Base-by-base conservation (phyloP, 306 rosid species). In the Quercus bicolor region DNA sequence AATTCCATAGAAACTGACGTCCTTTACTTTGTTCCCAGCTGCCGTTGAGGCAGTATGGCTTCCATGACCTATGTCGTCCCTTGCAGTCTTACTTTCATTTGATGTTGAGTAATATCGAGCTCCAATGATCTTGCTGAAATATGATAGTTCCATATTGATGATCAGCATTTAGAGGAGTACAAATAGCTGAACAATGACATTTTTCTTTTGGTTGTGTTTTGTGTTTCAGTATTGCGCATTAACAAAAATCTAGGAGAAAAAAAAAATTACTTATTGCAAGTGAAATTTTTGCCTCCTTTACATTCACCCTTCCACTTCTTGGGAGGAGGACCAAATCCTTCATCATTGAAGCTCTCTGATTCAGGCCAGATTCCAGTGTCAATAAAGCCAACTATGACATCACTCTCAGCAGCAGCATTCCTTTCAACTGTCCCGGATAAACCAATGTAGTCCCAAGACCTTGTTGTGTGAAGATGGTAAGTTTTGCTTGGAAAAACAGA, bases 91-190 rank as follows among this genome's bases (percentile, higher is more conserved):
- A 4, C 29, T 4, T n/a, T 4, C 31, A 31, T 23, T 23, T 20
- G 16, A 0, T 86, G 69, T 24, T 12, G 15, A 6, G 54, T 60
- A 62, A 9, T n/a, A 60, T 15, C 72, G 20, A 20, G 79, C 79
- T 61, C 86, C 86, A 2, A 83, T 75, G 62, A 83, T 15, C 72
- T 79, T 83, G 16, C 73, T 69, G 73, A 18, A 91, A 77, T 14
- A 87, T 21, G 33, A 82, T 77, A 12, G 89, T 90, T 7, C 91
- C 89, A 48, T 89, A 88, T 6, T 85, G 86, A 14, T 89, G 86
- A 8, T 90, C 87, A 71, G 87, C 90, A 23, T 89, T 91, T 23
- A 85, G 78, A 61, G 84, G 89, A 62, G 92, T 87, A 77, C 85
- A 72, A 21, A 87, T 11, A 64, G 7, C 26, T 1, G 34, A 34